Evolutionary conservation across 768 basidiomycete genomes (phyloP).

Genomic region (Amanita exitialis): DNA sequence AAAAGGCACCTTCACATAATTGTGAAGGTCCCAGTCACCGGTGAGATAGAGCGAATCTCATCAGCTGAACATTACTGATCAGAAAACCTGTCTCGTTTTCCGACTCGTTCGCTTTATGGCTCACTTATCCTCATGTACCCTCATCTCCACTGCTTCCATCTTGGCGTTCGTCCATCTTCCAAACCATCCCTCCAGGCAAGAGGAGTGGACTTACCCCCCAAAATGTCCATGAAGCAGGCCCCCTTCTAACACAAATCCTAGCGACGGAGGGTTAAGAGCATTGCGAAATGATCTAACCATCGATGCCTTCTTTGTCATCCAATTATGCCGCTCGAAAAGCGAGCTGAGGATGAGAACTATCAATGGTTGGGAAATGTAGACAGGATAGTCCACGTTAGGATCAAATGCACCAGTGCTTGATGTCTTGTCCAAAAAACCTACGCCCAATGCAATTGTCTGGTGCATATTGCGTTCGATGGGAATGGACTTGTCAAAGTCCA

Average conservation of each 20-base stretch:
- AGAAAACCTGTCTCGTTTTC: no score
- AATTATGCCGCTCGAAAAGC: constrained; percentile 4
- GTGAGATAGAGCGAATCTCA: no score
- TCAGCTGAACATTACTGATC: no score
- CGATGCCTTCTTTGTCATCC: constrained; percentile 2
- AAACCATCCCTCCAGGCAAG: no score
- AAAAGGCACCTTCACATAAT: no score
- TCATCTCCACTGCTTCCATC: no score
- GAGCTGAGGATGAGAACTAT: constrained; percentile 8
- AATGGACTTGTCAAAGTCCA: not conserved
- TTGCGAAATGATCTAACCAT: constrained; percentile 1
- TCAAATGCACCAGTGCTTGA: no score
- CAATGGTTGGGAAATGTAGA: constrained; percentile 12
- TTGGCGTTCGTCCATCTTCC: no score
- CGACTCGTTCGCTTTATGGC: no score
- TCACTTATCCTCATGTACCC: no score
- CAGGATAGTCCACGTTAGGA: not conserved
- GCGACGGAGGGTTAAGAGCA: not conserved
- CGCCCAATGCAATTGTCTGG: not conserved
- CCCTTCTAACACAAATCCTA: not conserved
- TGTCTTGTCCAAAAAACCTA: not conserved
- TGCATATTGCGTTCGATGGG: not conserved
- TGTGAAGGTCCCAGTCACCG: no score
- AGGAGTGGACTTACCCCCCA: constrained; percentile 2
- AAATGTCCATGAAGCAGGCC: not conserved